Conservation (phyloP, 257 asterid species). For the Buddleja alternifolia region DNA sequence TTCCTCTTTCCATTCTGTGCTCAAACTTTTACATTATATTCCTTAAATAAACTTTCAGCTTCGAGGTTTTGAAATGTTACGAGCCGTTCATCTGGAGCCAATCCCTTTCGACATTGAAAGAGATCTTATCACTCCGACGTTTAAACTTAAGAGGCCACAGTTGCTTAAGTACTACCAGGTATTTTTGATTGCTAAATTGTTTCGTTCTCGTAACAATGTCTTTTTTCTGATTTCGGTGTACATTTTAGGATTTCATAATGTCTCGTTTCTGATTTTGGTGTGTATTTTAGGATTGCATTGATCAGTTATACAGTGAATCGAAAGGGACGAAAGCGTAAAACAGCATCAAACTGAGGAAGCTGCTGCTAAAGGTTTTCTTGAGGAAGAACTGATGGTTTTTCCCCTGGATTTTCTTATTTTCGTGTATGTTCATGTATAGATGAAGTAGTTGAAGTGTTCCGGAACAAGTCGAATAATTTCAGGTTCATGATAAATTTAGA, state of each 20-base stretch:
- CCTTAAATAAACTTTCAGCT: conserved; percentile 44
- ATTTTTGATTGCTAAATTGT: background rate
- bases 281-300: conserved; percentile 55
- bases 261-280: background rate
- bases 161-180: conserved; percentile 80
- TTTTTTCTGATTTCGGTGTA: background rate
- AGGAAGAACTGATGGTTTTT: conserved; percentile 1
- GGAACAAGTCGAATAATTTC: background rate
- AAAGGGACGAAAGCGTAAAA: conserved; percentile 47
- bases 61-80: conserved; percentile 86
- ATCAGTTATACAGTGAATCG: conserved; percentile 70
- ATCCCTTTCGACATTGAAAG: conserved; percentile 77
- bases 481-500: background rate
- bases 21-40: background rate
- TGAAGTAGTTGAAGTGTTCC: background rate
- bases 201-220: background rate
- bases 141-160: conserved; percentile 91
- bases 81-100: conserved; percentile 74
- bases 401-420: background rate
- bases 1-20: conserved; percentile 10
- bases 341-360: background rate
- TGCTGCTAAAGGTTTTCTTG: background rate
- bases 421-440: conserved; percentile 23
- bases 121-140: conserved; percentile 83
- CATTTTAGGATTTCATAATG: too few relatives aligned